A percentile compares a stretch with the other conserved stretches of the same genome.
These are phyloP conservation scores for Paracoccidioides brasiliensis DNA, from an alignment of 2,329 filamentous ascomycete genomes.

Conservation along the genomic window DNA sequence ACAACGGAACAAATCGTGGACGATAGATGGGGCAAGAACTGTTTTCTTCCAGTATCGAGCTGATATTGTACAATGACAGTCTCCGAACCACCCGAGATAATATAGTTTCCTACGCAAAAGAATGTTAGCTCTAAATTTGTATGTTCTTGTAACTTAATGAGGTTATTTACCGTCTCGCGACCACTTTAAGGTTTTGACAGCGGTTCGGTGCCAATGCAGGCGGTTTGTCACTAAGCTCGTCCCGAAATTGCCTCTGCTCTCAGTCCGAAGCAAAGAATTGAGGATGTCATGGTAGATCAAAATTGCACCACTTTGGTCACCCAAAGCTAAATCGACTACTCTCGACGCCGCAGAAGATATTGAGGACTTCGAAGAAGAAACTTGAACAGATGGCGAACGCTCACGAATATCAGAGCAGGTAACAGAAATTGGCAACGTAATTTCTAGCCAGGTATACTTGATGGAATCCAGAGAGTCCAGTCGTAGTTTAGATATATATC, in stretches of 20 bases:
- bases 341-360: conserved; percentile 13
- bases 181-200: conserved; percentile 78
- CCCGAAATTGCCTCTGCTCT: conserved; percentile 34
- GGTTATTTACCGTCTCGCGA: conserved; percentile 63
- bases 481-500: conserved; percentile 31
- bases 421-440: conserved; percentile 47
- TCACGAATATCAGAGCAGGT: conserved; percentile 53
- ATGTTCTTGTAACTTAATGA: not conserved
- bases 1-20: conserved; percentile 73
- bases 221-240: conserved; percentile 43
- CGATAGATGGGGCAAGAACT: conserved; percentile 80
- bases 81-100: conserved; percentile 86
- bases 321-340: conserved; percentile 62
- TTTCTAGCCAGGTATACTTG: conserved; percentile 42
- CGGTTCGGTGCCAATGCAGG: conserved; percentile 81
- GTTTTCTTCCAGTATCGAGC: conserved; percentile 67
- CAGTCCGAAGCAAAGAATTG: conserved; percentile 36
- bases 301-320: conserved; percentile 63
- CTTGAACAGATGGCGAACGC: conserved; percentile 10
- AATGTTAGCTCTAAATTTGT: conserved; percentile 18
- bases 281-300: conserved; percentile 70
- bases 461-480: conserved; percentile 26
- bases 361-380: conserved; percentile 11
- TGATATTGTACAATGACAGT: conserved; percentile 89
- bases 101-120: conserved; percentile 57